phyloP scores from a whole-genome alignment of 2,329 filamentous ascomycete genomes.

The Aureobasidium sp. region DNA sequence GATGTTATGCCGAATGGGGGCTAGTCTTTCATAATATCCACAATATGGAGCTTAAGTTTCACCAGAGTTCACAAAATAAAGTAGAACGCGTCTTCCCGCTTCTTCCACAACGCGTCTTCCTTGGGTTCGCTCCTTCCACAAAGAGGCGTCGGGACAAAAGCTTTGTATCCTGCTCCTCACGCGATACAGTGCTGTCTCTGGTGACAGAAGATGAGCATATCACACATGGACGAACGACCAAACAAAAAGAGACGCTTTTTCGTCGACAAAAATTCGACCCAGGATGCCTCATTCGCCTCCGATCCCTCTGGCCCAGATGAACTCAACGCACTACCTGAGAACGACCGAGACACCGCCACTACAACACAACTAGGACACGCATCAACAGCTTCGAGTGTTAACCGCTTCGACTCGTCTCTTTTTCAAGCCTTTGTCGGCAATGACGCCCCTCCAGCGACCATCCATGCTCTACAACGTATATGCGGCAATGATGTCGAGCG shows the following conservation, averaged over 20 bases:
- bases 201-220: conserved; percentile 21
- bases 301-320: conserved; percentile 30
- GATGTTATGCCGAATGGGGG: neutral
- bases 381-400: conserved; percentile 17
- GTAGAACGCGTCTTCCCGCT: conserved; percentile 2
- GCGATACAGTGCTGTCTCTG: neutral
- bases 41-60: neutral
- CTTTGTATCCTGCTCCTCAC: neutral
- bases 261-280: conserved; percentile 40
- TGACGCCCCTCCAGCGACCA: conserved; percentile 36
- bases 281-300: conserved; percentile 24
- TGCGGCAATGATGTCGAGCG: conserved; percentile 50
- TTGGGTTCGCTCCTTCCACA: neutral
- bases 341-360: conserved; percentile 13
- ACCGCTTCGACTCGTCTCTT: conserved; percentile 48
- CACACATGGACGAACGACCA: conserved; percentile 47
- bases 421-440: conserved; percentile 55
- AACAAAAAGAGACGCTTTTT: conserved; percentile 59
- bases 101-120: conserved; percentile 19
- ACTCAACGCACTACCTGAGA: conserved; percentile 26
- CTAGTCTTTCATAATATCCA: conserved; percentile 2
- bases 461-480: conserved; percentile 43
- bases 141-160: neutral
- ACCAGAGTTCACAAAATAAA: neutral
- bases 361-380: neutral